These are phyloP conservation scores for Adansonia madagascariensis DNA, from an alignment of 441 rosid species.

Conservation along the genomic window DNA sequence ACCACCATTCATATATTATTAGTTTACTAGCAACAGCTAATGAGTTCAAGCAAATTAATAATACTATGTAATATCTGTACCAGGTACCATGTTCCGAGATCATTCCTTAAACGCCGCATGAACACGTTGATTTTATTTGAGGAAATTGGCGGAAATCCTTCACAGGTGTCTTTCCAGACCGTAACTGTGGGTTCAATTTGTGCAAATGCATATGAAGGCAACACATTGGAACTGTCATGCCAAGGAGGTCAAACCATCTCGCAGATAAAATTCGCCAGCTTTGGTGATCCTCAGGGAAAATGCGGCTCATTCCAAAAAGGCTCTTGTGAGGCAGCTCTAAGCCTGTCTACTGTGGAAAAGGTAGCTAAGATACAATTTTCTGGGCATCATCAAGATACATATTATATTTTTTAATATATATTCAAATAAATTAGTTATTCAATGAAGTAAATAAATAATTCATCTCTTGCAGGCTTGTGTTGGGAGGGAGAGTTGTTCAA, in stretches of 20 bases:
- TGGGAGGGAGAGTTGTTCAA: constrained; percentile 10
- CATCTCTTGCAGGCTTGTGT: constrained; percentile 5
- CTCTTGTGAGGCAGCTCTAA: constrained; percentile 27
- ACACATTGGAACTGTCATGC: constrained; percentile 44
- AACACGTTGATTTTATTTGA: constrained; percentile 49
- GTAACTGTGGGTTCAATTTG: constrained; percentile 45
- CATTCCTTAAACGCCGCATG: constrained; percentile 33
- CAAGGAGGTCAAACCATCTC: constrained; percentile 36
- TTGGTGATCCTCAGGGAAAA: constrained; percentile 45
- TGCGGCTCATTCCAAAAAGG: constrained; percentile 31
- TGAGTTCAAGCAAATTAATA: too few relatives aligned
- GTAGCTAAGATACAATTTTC: neutral
- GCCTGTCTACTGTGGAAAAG: constrained; percentile 2
- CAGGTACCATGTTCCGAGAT: constrained; percentile 49
- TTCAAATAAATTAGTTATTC: neutral
- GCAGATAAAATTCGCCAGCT: constrained; percentile 48
- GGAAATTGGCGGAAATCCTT: constrained; percentile 53
- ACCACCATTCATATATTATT: neutral
- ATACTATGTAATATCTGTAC: neutral
- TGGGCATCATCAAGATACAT: neutral
- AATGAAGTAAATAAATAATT: neutral
- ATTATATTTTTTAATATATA: neutral
- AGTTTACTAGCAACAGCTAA: neutral
- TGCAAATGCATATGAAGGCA: constrained; percentile 38
- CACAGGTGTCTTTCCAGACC: constrained; percentile 42